A percentile compares a stretch with the other conserved stretches of the same genome.
phyloP scores from a whole-genome alignment of 345 rosid species.

The Euphorbia lathyris region DNA sequence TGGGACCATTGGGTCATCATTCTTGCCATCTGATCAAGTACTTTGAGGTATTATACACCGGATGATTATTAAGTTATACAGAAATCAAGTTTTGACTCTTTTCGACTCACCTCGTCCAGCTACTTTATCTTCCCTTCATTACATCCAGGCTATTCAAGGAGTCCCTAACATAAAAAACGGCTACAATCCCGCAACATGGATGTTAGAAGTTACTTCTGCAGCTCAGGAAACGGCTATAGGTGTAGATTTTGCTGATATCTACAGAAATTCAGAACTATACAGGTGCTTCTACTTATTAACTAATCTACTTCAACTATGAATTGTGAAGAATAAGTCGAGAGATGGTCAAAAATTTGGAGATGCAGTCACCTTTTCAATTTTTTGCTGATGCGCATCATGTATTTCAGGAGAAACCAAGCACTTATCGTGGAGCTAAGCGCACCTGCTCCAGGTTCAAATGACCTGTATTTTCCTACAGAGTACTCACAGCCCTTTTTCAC shows the following conservation, averaged over 20 bases:
- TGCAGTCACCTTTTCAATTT: not conserved
- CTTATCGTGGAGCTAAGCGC: conserved; percentile 51
- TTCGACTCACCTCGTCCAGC: not conserved
- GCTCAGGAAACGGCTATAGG: conserved; percentile 34
- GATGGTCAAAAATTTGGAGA: not conserved
- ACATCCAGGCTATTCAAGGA: conserved; percentile 41
- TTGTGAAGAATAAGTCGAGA: not conserved
- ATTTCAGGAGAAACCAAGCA: conserved; percentile 49
- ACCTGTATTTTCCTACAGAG: conserved; percentile 50
- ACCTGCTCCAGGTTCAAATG: conserved; percentile 56
- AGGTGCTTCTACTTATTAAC: conserved; percentile 21
- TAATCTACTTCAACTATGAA: not conserved
- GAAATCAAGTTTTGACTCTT: not conserved
- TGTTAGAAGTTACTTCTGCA: conserved; percentile 41
- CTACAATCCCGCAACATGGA: conserved; percentile 67
- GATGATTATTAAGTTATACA: not conserved
- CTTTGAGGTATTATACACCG: conserved; percentile 53
- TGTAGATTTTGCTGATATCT: conserved; percentile 36
- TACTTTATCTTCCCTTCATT: not conserved
- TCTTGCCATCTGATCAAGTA: conserved; percentile 58
- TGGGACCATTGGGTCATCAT: conserved; percentile 67
- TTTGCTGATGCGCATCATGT: not conserved
- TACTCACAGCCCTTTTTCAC: conserved; percentile 53
- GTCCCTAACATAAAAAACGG: conserved; percentile 40
- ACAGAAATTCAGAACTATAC: conserved; percentile 39